Evolutionary conservation across 192 early-diverging fungal genomes (phyloP).

Genomic region (Mortierella alpina): DNA sequence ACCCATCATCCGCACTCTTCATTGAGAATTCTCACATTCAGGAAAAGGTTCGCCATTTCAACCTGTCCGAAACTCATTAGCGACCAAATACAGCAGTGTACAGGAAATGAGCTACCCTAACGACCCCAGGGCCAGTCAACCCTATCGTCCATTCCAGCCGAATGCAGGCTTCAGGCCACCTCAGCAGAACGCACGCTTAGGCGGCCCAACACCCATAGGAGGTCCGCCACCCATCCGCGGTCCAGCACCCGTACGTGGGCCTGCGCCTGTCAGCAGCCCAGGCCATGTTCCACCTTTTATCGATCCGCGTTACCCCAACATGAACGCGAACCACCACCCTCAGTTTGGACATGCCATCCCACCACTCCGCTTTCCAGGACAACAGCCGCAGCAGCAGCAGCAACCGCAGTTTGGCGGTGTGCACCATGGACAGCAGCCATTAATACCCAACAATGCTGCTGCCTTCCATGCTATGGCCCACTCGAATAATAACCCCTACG

Average conservation of each 20-base stretch:
- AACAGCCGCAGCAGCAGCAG: slow-evolving; percentile 26
- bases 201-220: background rate
- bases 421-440: background rate
- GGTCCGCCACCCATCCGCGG: background rate
- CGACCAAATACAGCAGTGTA: too few relatives aligned
- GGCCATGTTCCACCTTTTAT: too few relatives aligned
- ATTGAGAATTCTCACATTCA: too few relatives aligned
- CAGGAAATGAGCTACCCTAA: too few relatives aligned
- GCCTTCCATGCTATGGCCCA: slow-evolving; percentile 29
- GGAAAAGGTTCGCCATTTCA: too few relatives aligned
- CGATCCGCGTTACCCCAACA: background rate
- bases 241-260: background rate
- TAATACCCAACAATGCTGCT: slow-evolving; percentile 9
- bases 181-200: too few relatives aligned
- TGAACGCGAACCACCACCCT: slow-evolving; percentile 6
- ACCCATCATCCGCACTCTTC: too few relatives aligned
- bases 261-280: background rate
- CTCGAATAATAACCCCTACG: slow-evolving; percentile 21
- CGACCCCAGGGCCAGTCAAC: too few relatives aligned
- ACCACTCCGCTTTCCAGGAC: slow-evolving; percentile 15
- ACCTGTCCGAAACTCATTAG: too few relatives aligned
- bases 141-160: too few relatives aligned
- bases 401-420: slow-evolving; percentile 1
- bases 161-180: too few relatives aligned
- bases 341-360: slow-evolving; percentile 2